A percentile compares a stretch with the other conserved stretches of the same genome.
Conservation (phyloP, 805 yeast genomes). For the Saccharomycopsis sp. region DNA sequence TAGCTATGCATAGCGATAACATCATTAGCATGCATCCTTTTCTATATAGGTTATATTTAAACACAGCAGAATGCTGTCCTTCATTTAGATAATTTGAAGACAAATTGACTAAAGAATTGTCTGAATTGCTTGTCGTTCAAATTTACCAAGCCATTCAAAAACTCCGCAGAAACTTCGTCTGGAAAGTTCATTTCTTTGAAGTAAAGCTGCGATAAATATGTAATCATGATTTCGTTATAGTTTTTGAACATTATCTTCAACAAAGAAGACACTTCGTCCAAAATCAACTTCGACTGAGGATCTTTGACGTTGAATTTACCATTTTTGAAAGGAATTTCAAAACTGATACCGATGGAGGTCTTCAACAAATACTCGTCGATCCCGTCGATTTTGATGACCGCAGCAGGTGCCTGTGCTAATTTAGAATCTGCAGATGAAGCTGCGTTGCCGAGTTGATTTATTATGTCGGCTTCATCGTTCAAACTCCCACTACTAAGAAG, state of each 20-base stretch:
- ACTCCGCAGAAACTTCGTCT: slow-evolving; percentile 49
- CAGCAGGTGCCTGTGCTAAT: slow-evolving; percentile 32
- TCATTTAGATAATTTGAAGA: slow-evolving; percentile 24
- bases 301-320: slow-evolving; percentile 62
- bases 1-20: no score
- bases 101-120: slow-evolving; percentile 54
- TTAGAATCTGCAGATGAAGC: neutral
- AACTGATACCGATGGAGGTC: slow-evolving; percentile 57
- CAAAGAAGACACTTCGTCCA: slow-evolving; percentile 66
- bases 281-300: slow-evolving; percentile 69
- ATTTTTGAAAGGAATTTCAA: slow-evolving; percentile 75
- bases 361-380: slow-evolving; percentile 65
- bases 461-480: slow-evolving; percentile 53
- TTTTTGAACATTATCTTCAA: slow-evolving; percentile 55
- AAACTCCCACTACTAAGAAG: slow-evolving; percentile 67
- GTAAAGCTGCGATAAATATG: slow-evolving; percentile 46
- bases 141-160: slow-evolving; percentile 51
- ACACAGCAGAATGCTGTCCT: neutral
- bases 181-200: slow-evolving; percentile 54
- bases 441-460: slow-evolving; percentile 26
- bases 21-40: neutral
- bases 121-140: slow-evolving; percentile 59
- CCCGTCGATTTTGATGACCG: slow-evolving; percentile 49
- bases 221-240: slow-evolving; percentile 41
- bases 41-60: neutral